Conservation (phyloP, 2,329 filamentous ascomycete species). For the Colletotrichum phormii region DNA sequence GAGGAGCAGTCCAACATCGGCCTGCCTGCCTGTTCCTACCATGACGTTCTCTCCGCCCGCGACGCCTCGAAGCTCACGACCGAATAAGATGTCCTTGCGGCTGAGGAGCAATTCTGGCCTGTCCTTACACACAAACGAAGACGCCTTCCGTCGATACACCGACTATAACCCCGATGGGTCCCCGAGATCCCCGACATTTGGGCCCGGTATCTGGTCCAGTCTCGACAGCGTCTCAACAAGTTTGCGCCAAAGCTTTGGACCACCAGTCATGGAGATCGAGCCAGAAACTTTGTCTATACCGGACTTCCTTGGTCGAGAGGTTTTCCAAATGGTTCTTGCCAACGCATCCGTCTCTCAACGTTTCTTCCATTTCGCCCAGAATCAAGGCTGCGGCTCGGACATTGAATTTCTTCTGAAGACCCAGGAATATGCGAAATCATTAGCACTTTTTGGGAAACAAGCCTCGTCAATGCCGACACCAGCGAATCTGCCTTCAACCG, state of each 20-base stretch:
- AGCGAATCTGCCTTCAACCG: conserved; percentile 53
- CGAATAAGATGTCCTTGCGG: conserved; percentile 41
- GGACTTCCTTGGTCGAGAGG: conserved; percentile 62
- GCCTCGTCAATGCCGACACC: conserved; percentile 53
- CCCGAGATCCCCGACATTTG: conserved; percentile 41
- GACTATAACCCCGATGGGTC: conserved; percentile 57
- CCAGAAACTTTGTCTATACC: conserved; percentile 46
- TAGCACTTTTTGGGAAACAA: conserved; percentile 57
- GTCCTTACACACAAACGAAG: conserved; percentile 57
- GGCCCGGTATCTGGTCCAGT: conserved; percentile 35
- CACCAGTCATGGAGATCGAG: conserved; percentile 15
- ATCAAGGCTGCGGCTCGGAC: conserved; percentile 58
- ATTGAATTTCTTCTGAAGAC: conserved; percentile 64
- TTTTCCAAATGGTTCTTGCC: conserved; percentile 62
- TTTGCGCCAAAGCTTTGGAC: conserved; percentile 32
- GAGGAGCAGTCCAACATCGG: conserved; percentile 4
- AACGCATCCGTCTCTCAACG: conserved; percentile 59
- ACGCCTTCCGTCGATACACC: conserved; percentile 57
- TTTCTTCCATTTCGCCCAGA: conserved; percentile 62
- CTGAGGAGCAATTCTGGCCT: conserved; percentile 60
- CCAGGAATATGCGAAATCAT: conserved; percentile 57
- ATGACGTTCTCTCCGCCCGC: conserved; percentile 42
- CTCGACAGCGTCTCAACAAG: conserved; percentile 36
- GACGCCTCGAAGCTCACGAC: conserved; percentile 36
- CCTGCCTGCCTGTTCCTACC: conserved; percentile 8